Base-by-base conservation (phyloP, 805 yeast species). In the Candida odintsovae region DNA sequence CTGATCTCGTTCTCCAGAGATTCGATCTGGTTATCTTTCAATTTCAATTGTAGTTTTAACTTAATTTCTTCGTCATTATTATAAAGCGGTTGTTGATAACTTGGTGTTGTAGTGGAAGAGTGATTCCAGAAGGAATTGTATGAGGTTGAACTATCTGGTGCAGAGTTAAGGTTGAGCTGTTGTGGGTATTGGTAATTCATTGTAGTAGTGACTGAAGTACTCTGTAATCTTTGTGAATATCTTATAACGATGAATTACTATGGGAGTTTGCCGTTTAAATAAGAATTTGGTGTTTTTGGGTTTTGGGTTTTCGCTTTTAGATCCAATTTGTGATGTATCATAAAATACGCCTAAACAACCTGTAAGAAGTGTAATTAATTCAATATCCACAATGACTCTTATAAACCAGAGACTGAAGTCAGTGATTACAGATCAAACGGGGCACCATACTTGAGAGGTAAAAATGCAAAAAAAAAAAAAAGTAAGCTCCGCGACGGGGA, bases 11-110 rank as follows among this genome's bases (percentile, higher is more conserved):
- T 58, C 51, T 76, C 77, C 29, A 77, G 56, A 3, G 72, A 66
- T 38, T 70, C 69, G 35, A 77, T 72, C 37, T 75, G 73, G 0
- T 72, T 65, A 40, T 82, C 80, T 58, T 82, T 83, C 43, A 82
- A 64, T 47, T 72, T 72, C 43, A 83, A 56, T 51, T 80, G 79
- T 41, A 77, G 62, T 52, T 72, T 73, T 46, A 77, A 61, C 44
- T 67, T 63, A 40, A 75, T 78, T 3, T 62, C 66, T 15, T 52
- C 58, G 1, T 42, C 47, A 19, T 41, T 40, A n/a, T 31, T 41
- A 13, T 25, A 18, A n/a, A 15, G 19, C 13, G n/a, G 12, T 25
- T 44, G 48, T 36, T 47, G 44, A 13, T 35, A 31, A 13, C 25
- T 36, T 20, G 39, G 23, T 3, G 23, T 19, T 10, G 22, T 36